A percentile compares a stretch with the other conserved stretches of the same genome.
These are phyloP conservation scores for Rusavskia elegans DNA, from an alignment of 495 filamentous ascomycete genomes.

Conservation along the genomic window DNA sequence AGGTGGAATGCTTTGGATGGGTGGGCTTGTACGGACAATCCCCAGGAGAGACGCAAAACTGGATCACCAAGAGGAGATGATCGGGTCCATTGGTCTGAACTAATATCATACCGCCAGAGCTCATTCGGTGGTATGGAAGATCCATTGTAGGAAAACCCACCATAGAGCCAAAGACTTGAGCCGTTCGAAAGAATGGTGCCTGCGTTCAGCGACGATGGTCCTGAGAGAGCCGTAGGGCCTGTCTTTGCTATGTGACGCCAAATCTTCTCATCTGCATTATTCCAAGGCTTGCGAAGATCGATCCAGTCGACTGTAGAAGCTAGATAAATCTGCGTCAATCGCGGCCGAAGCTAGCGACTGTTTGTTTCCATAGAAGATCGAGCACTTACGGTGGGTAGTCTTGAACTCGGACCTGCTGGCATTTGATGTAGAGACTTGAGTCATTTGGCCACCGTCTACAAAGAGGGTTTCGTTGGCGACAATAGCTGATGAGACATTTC, in stretches of 20 bases:
- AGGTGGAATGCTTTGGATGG: constrained; percentile 1
- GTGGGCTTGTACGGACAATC: constrained; percentile 1
- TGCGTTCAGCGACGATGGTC: constrained; percentile 3
- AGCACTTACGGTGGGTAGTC: not conserved
- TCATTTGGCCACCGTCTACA: no score
- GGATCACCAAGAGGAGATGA: constrained; percentile 1
- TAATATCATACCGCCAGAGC: constrained; percentile 2
- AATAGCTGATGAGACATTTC: not conserved
- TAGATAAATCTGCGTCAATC: not conserved
- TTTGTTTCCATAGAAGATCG: not conserved
- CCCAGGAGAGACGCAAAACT: constrained; percentile 1
- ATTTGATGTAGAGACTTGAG: no score
- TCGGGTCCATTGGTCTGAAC: not conserved
- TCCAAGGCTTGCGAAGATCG: constrained; percentile 3
- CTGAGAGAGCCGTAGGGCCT: not conserved
- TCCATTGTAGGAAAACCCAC: constrained; percentile 1
- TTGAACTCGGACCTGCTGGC: no score
- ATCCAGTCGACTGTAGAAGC: constrained; percentile 1
- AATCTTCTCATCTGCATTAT: constrained; percentile 3
- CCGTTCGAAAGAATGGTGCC: constrained; percentile 6
- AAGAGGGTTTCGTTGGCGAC: no score
- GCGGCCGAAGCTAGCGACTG: not conserved
- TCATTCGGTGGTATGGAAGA: constrained; percentile 1
- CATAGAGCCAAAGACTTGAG: constrained; percentile 6
- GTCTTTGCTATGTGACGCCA: constrained; percentile 7